Percentiles rank a stretch among this genome's conserved stretches.
phyloP scores from a whole-genome alignment of 208 protist genomes.

The Leptomonas pyrrhocoris region DNA sequence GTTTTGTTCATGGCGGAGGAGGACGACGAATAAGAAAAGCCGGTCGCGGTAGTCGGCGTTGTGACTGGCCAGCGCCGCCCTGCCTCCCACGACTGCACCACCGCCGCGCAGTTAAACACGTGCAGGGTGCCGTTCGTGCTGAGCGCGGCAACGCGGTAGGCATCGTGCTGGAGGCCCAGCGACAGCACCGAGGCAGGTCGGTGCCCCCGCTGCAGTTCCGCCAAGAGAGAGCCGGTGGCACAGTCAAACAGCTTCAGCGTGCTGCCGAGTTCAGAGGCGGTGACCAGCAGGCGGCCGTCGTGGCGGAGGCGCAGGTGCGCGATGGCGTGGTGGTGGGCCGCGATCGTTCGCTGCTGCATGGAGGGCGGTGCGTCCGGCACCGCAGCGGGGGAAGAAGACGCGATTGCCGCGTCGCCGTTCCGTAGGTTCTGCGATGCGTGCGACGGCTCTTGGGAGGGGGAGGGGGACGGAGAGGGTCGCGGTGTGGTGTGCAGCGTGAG shows the following conservation, averaged over 20 bases:
- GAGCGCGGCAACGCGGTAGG: constrained; percentile 44
- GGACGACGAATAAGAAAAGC: not conserved
- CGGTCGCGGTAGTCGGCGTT: not conserved
- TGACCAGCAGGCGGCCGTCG: constrained; percentile 49
- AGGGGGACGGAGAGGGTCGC: not conserved
- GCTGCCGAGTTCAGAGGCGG: constrained; percentile 62
- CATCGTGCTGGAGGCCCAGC: constrained; percentile 49
- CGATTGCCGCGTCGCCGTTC: no score
- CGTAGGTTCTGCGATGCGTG: not conserved
- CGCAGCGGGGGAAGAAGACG: not conserved
- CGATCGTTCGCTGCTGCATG: constrained; percentile 28
- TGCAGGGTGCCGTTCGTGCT: constrained; percentile 68
- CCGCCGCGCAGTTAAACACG: constrained; percentile 47
- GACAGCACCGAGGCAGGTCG: constrained; percentile 44
- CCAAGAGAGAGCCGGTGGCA: constrained; percentile 34
- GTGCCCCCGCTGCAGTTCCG: constrained; percentile 51
- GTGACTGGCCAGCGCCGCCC: not conserved
- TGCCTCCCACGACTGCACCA: constrained; percentile 29
- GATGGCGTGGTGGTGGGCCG: constrained; percentile 42
- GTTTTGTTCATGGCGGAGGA: no score
- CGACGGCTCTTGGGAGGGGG: not conserved
- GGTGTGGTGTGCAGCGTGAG: constrained; percentile 17
- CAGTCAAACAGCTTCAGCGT: constrained; percentile 74
- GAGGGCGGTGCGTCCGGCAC: not conserved
- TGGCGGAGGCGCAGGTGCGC: constrained; percentile 37